A percentile compares a stretch with the other conserved stretches of the same genome.
phyloP scores from a whole-genome alignment of 2,329 filamentous ascomycete species.

The Tolypocladium amazonense region DNA sequence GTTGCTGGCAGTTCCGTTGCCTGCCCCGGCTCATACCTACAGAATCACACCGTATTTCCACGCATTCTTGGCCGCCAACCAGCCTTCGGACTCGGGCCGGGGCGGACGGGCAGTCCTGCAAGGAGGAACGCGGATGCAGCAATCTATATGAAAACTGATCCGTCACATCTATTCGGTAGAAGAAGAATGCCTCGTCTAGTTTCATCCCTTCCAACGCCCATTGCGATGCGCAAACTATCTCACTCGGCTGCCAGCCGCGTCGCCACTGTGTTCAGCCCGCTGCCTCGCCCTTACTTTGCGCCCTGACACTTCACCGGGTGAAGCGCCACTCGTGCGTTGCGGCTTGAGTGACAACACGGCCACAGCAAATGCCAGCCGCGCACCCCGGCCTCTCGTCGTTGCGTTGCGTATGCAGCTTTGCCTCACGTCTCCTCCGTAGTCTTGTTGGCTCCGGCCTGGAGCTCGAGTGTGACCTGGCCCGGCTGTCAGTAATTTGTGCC shows the following conservation, averaged over 20 bases:
- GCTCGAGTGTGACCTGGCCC: conserved; percentile 12
- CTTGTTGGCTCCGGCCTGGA: conserved; percentile 5
- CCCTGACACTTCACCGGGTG: background rate
- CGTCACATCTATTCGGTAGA: background rate
- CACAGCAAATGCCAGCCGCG: background rate
- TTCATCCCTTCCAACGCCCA: background rate
- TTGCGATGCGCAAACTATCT: background rate
- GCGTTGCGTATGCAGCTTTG: background rate
- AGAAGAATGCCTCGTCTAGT: background rate
- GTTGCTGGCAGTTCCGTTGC: background rate
- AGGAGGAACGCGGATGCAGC: background rate
- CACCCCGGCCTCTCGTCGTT: background rate
- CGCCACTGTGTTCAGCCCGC: background rate
- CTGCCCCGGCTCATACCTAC: background rate
- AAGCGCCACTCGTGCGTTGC: background rate
- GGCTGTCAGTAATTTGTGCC: background rate
- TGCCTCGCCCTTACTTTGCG: no score
- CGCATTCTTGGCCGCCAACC: background rate
- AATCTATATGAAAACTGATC: background rate
- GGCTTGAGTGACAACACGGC: background rate
- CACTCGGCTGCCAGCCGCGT: background rate
- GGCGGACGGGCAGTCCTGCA: background rate
- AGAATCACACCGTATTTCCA: background rate
- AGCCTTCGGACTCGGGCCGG: background rate
- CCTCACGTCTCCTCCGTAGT: background rate